phyloP scores from a whole-genome alignment of 2,329 filamentous ascomycete species.

The Cryphonectria carpinicola region DNA sequence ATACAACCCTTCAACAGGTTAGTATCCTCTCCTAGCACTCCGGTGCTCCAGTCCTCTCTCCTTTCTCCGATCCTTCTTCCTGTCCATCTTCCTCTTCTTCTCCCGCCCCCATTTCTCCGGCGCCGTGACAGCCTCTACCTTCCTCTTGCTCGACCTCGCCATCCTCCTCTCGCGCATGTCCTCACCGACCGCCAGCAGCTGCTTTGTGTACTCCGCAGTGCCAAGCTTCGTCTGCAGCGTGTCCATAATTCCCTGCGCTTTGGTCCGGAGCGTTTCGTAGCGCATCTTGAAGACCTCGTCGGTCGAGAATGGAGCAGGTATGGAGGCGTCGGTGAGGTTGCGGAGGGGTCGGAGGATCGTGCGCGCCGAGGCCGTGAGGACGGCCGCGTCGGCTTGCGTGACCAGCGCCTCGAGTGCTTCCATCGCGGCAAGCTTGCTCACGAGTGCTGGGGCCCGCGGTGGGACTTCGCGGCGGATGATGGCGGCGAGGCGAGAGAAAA shows the following conservation, averaged over 20 bases:
- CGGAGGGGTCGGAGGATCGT: slow-evolving; percentile 66
- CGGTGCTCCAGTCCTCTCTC: slow-evolving; percentile 75
- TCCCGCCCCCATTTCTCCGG: slow-evolving; percentile 78
- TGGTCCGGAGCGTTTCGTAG: slow-evolving; percentile 72
- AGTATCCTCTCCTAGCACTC: slow-evolving; percentile 73
- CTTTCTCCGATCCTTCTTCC: slow-evolving; percentile 83
- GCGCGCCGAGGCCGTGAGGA: slow-evolving; percentile 66
- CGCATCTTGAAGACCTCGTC: slow-evolving; percentile 70
- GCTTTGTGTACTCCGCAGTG: slow-evolving; percentile 75
- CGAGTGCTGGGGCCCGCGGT: slow-evolving; percentile 65
- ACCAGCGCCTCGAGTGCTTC: slow-evolving; percentile 73
- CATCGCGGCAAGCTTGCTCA: slow-evolving; percentile 76
- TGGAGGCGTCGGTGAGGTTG: slow-evolving; percentile 80
- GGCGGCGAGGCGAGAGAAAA: slow-evolving; percentile 78
- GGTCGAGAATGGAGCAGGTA: slow-evolving; percentile 70
- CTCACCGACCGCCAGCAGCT: slow-evolving; percentile 73
- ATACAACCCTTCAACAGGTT: slow-evolving; percentile 35
- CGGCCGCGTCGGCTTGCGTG: slow-evolving; percentile 59
- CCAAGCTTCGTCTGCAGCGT: slow-evolving; percentile 84
- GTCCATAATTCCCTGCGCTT: slow-evolving; percentile 78
- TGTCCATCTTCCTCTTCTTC: slow-evolving; percentile 83
- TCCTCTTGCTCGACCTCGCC: slow-evolving; percentile 79
- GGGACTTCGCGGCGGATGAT: slow-evolving; percentile 77
- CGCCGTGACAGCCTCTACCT: slow-evolving; percentile 81
- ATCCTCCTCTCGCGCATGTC: slow-evolving; percentile 73